These are phyloP conservation scores for Yamadazyma triangularis DNA, from an alignment of 1,139 yeast genomes.

Conservation along the genomic window DNA sequence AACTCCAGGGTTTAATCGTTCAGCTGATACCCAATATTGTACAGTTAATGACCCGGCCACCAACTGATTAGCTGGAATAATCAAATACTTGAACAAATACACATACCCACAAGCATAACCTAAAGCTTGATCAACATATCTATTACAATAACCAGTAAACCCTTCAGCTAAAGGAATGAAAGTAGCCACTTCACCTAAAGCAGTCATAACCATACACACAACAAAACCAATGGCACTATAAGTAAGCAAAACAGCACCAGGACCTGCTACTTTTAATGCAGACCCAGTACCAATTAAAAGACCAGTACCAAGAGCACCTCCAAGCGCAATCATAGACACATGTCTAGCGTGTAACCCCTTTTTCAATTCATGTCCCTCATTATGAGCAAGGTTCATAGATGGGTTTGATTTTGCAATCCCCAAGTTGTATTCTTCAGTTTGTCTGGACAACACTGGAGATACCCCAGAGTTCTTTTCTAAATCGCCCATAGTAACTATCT, in stretches of 20 bases:
- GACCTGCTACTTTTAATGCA: constrained; percentile 63
- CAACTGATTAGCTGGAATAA: constrained; percentile 61
- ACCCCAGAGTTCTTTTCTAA: constrained; percentile 23
- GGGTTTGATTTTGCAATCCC: constrained; percentile 45
- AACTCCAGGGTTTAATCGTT: constrained; percentile 50
- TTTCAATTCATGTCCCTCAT: constrained; percentile 53
- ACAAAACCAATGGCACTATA: constrained; percentile 58
- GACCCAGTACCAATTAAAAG: constrained; percentile 67
- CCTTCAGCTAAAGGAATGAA: constrained; percentile 62
- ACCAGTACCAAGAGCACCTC: constrained; percentile 61
- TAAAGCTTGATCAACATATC: constrained; percentile 65
- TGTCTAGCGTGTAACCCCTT: constrained; percentile 66
- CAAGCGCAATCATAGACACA: constrained; percentile 67
- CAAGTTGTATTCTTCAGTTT: constrained; percentile 47
- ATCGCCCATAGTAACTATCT: constrained; percentile 10
- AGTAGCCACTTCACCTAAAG: constrained; percentile 67
- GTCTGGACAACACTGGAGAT: constrained; percentile 34
- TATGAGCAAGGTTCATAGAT: constrained; percentile 22
- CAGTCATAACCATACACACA: constrained; percentile 67
- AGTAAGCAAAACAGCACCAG: constrained; percentile 61
- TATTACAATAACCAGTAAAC: constrained; percentile 63
- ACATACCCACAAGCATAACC: constrained; percentile 75
- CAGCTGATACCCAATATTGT: constrained; percentile 54
- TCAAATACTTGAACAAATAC: constrained; percentile 54
- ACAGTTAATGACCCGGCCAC: constrained; percentile 58